These are phyloP conservation scores for Alliaria petiolata DNA, from an alignment of 345 rosid species.

Conservation along the genomic window DNA sequence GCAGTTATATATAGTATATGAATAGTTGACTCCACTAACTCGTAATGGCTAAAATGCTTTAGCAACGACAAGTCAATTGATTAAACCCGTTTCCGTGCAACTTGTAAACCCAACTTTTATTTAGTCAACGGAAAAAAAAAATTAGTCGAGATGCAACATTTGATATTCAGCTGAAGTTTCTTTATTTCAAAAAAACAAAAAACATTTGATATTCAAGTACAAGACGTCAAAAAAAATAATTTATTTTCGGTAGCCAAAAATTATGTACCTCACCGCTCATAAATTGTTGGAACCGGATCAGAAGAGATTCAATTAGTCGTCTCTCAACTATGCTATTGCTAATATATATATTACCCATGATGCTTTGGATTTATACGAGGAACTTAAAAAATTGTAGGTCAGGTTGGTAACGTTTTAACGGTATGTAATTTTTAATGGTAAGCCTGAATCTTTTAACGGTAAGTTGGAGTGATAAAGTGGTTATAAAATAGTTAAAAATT, in stretches of 20 bases:
- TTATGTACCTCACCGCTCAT: neutral
- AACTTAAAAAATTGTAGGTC: neutral
- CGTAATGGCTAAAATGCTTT: slow-evolving; percentile 24
- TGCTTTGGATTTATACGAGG: neutral
- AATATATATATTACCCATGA: no score
- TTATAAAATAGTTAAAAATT: no score
- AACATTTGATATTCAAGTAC: neutral
- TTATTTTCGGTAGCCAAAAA: neutral
- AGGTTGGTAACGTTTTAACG: no score
- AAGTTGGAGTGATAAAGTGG: no score
- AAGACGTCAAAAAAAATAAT: neutral
- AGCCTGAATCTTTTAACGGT: no score
- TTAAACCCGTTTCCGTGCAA: slow-evolving; percentile 19
- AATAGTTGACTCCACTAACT: slow-evolving; percentile 28
- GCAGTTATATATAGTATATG: neutral
- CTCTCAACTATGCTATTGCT: neutral
- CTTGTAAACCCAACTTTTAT: slow-evolving; percentile 9
- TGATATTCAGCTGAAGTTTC: slow-evolving; percentile 1
- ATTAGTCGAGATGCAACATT: neutral
- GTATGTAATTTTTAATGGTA: no score
- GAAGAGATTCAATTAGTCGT: neutral
- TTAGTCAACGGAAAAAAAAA: slow-evolving; percentile 17
- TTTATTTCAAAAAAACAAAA: neutral
- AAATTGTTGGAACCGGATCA: neutral
- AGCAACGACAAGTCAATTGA: slow-evolving; percentile 22